A percentile compares a stretch with the other conserved stretches of the same genome.
These are phyloP conservation scores for Colletotrichum sp. DNA, from an alignment of 2,329 filamentous ascomycete species.

Conservation along the genomic window DNA sequence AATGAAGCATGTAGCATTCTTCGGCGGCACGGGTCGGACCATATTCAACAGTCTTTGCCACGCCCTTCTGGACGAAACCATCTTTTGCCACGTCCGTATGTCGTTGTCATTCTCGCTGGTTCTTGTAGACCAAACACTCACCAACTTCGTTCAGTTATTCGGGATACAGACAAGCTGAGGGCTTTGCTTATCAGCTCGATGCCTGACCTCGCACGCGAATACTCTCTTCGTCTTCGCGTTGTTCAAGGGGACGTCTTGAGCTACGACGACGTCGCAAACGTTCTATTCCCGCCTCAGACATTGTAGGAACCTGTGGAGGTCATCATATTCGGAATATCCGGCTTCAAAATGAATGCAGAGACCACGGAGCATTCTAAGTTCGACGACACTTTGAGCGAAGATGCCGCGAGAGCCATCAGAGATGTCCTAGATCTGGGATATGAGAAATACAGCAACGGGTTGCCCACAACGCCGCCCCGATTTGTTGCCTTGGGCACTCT, in stretches of 20 bases:
- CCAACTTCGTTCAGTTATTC: neutral
- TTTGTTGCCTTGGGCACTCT: neutral
- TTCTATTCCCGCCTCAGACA: neutral
- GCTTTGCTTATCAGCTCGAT: neutral
- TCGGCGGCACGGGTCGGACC: neutral
- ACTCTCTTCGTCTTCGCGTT: neutral
- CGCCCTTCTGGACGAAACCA: neutral
- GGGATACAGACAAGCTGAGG: neutral
- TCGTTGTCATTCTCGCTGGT: neutral
- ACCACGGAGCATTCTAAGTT: neutral
- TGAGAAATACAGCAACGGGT: neutral
- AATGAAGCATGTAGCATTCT: slow-evolving; percentile 8
- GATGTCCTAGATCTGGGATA: neutral
- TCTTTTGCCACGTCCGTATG: neutral
- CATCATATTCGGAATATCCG: neutral
- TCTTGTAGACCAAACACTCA: neutral
- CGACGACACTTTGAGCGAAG: neutral
- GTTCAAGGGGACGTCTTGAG: neutral
- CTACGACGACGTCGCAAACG: neutral
- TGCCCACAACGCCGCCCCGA: neutral
- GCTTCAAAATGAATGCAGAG: neutral
- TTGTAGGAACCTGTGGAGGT: neutral
- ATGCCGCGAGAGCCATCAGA: neutral
- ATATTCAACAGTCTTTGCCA: neutral
- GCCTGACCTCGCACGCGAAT: neutral